phyloP scores from a whole-genome alignment of 225 moss, liverwort and hornwort species.

The Thuidium tamariscinum region DNA sequence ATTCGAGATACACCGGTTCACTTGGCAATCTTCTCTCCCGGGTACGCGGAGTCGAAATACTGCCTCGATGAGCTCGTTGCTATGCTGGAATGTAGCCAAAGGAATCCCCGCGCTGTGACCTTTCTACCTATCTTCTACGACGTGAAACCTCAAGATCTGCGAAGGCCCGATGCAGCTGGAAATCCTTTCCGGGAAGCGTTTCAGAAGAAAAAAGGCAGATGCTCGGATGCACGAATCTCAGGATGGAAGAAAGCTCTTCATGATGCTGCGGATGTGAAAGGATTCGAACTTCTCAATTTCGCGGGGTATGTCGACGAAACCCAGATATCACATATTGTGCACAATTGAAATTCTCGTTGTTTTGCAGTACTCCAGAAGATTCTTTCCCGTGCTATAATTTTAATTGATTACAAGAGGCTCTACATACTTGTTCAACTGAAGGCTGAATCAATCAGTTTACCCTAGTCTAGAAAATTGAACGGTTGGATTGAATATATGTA shows the following conservation, averaged over 20 bases:
- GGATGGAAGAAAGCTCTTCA: slow-evolving; percentile 8
- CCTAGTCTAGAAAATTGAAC: neutral
- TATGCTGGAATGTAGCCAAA: no score
- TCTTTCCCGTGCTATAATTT: neutral
- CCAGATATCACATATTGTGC: no score
- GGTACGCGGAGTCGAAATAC: no score
- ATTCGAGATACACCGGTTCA: no score
- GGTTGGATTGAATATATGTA: neutral
- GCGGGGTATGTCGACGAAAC: neutral
- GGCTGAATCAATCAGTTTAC: neutral
- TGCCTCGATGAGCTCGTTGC: no score
- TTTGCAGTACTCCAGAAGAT: no score
- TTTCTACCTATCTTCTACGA: slow-evolving; percentile 7
- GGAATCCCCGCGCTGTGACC: neutral
- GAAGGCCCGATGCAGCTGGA: neutral
- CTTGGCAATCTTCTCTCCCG: no score
- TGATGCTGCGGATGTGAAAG: neutral
- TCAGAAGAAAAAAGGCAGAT: neutral
- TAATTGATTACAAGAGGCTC: neutral
- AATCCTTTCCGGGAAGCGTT: neutral
- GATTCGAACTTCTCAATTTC: neutral
- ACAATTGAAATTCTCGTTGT: no score
- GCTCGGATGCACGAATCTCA: neutral
- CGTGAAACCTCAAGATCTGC: neutral
- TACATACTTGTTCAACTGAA: neutral